These are phyloP conservation scores for Botrytis byssoidea DNA, from an alignment of 2,329 filamentous ascomycete species.

Conservation along the genomic window DNA sequence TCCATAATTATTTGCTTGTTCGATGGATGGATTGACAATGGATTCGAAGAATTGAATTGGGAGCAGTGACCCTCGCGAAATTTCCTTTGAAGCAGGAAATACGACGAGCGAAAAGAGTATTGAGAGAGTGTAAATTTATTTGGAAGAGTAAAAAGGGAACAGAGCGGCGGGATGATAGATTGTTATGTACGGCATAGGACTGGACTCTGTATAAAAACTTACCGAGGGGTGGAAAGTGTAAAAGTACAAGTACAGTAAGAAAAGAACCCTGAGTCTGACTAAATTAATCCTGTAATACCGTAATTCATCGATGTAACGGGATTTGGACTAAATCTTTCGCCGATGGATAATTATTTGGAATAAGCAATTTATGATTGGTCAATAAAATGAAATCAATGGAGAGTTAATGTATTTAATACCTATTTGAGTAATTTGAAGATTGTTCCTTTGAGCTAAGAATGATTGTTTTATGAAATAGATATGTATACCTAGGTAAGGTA, in stretches of 20 bases:
- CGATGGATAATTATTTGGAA: not conserved
- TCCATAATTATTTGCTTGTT: constrained; percentile 17
- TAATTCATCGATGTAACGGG: not conserved
- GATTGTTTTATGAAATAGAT: not conserved
- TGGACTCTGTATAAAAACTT: not conserved
- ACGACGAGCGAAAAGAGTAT: not conserved
- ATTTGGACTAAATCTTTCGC: not conserved
- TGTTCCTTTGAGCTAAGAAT: not conserved
- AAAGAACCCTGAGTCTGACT: not conserved
- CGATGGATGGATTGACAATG: not conserved
- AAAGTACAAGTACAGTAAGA: not conserved
- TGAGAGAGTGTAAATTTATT: not conserved
- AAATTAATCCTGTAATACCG: not conserved
- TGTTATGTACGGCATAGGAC: not conserved
- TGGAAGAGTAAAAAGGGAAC: not conserved
- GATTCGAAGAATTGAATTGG: not conserved
- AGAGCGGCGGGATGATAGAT: not conserved
- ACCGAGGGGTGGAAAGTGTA: not conserved
- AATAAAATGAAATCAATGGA: not conserved
- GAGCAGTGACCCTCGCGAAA: not conserved
- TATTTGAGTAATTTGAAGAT: not conserved
- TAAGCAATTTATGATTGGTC: not conserved
- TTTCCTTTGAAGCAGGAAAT: not conserved
- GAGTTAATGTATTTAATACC: not conserved
- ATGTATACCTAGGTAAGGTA: too few species aligned